Percentiles rank a stretch among this genome's conserved stretches.
Conservation (phyloP, 352 stramenopile species). For the Pythium volutum region DNA sequence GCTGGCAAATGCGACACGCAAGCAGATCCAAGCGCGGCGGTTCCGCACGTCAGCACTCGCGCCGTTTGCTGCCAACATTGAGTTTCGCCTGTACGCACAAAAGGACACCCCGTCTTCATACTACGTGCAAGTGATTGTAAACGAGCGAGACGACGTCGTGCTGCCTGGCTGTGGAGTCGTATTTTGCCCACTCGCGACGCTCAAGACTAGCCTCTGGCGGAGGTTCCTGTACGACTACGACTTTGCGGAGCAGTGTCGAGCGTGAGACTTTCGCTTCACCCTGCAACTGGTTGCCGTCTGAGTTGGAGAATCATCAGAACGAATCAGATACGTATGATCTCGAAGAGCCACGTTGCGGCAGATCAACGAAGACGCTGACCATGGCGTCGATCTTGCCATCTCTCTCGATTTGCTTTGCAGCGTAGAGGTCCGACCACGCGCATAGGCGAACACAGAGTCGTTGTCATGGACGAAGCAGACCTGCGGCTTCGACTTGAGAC, state of each 20-base stretch:
- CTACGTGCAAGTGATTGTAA: constrained; percentile 36
- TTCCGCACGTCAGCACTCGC: constrained; percentile 57
- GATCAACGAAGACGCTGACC: background rate
- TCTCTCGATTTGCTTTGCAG: background rate
- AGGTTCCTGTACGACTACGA: constrained; percentile 33
- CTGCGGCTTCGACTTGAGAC: background rate
- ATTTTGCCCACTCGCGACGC: constrained; percentile 43
- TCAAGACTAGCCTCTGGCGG: constrained; percentile 41
- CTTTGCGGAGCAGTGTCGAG: constrained; percentile 36
- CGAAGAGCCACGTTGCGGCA: background rate
- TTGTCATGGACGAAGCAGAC: background rate
- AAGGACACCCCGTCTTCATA: constrained; percentile 1
- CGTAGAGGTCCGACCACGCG: background rate
- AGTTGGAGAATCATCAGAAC: constrained; percentile 15
- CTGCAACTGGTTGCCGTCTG: background rate
- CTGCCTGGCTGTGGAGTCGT: constrained; percentile 42
- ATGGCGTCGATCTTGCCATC: background rate
- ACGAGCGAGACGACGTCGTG: constrained; percentile 30
- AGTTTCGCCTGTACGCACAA: constrained; percentile 52
- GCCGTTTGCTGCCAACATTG: constrained; percentile 73
- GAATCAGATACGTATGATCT: background rate
- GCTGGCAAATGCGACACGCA: constrained; percentile 28
- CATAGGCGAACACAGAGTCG: background rate
- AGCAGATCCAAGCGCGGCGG: constrained; percentile 39
- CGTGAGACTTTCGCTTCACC: background rate